Conservation (phyloP, 1,139 yeast species). For the Fermentozyma sake region DNA sequence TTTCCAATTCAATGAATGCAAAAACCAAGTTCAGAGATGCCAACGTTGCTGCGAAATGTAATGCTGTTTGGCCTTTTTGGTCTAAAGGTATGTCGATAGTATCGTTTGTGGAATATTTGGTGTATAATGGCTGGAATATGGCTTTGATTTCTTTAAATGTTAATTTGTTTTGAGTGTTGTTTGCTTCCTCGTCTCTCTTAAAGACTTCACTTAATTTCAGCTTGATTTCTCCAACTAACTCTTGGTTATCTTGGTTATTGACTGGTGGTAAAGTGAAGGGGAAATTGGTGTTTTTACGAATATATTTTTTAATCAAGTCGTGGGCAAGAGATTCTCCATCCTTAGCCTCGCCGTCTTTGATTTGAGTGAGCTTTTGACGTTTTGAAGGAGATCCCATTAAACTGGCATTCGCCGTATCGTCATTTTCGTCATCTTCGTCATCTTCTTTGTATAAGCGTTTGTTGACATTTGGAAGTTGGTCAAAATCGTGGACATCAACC, state of each 20-base stretch:
- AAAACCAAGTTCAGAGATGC: constrained; percentile 37
- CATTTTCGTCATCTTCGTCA: constrained; percentile 10
- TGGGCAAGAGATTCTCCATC: constrained; percentile 1
- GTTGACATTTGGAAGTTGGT: constrained; percentile 28
- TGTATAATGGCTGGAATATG: constrained; percentile 13
- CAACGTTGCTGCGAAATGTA: constrained; percentile 44
- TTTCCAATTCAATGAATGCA: constrained; percentile 30
- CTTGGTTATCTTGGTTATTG: constrained; percentile 12
- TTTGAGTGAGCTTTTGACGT: constrained; percentile 9
- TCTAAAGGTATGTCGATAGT: constrained; percentile 39
- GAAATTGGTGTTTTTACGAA: constrained; percentile 13
- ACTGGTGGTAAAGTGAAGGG: constrained; percentile 20
- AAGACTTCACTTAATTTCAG: constrained; percentile 17
- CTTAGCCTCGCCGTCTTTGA: constrained; percentile 3
- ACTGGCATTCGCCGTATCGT: constrained; percentile 9
- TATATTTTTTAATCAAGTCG: constrained; percentile 1
- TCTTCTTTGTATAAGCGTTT: constrained; percentile 15
- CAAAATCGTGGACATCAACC: constrained; percentile 45
- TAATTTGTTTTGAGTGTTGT: constrained; percentile 5
- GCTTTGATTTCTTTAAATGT: constrained; percentile 11
- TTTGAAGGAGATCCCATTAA: constrained; percentile 15
- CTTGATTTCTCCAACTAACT: constrained; percentile 16
- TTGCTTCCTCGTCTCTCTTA: constrained; percentile 13
- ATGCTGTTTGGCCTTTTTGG: constrained; percentile 40
- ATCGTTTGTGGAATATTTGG: constrained; percentile 8